A percentile compares a stretch with the other conserved stretches of the same genome.
These are phyloP conservation scores for Saccharomyces uvarum DNA, from an alignment of 1,139 yeast species.

Conservation along the genomic window DNA sequence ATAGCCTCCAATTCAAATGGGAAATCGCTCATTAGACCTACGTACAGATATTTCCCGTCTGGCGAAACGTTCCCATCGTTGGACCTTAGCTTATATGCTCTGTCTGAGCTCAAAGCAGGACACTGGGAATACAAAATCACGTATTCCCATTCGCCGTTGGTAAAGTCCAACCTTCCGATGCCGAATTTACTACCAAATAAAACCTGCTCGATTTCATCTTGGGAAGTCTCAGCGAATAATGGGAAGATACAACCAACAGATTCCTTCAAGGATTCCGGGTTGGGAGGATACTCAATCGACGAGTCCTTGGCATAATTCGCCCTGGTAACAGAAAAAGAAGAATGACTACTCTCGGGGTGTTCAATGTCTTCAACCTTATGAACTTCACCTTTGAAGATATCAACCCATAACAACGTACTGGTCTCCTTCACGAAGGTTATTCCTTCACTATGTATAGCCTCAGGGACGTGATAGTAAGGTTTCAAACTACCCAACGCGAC, in stretches of 20 bases:
- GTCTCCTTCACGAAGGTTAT: constrained; percentile 53
- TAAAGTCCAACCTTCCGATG: constrained; percentile 44
- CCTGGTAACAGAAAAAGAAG: constrained; percentile 32
- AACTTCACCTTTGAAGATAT: constrained; percentile 51
- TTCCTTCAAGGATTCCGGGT: constrained; percentile 28
- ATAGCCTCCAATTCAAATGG: constrained; percentile 11
- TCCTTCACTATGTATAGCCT: constrained; percentile 60
- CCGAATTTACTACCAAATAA: constrained; percentile 53
- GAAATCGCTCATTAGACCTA: constrained; percentile 69
- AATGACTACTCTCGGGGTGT: constrained; percentile 30
- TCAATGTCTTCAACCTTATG: constrained; percentile 36
- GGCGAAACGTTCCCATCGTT: constrained; percentile 71
- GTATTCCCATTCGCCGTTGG: constrained; percentile 38
- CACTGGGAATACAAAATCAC: constrained; percentile 36
- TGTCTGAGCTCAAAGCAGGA: constrained; percentile 32
- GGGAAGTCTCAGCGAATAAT: constrained; percentile 37
- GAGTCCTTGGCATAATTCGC: constrained; percentile 15
- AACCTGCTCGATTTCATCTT: constrained; percentile 35
- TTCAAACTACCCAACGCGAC: constrained; percentile 8
- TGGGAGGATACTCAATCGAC: constrained; percentile 14
- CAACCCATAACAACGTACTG: constrained; percentile 60
- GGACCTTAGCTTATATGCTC: constrained; percentile 44
- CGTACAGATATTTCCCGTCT: constrained; percentile 56
- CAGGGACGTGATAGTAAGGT: constrained; percentile 20
- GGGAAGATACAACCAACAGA: constrained; percentile 59